Percentiles rank a stretch among this genome's conserved stretches.
These are phyloP conservation scores for Thoreauomyces humboldtii DNA, from an alignment of 192 early-diverging fungal species.

Conservation along the genomic window DNA sequence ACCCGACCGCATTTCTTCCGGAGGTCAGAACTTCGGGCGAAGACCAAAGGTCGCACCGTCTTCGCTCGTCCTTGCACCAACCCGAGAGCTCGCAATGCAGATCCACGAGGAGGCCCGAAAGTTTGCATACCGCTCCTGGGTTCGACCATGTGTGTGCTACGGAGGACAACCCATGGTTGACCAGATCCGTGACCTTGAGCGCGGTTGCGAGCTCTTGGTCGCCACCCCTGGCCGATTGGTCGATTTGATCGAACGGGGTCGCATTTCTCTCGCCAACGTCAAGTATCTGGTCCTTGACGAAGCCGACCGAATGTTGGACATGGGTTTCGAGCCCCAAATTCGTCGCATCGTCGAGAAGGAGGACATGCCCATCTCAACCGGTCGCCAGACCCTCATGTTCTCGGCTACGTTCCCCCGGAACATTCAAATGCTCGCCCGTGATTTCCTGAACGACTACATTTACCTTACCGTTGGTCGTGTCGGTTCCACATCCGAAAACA, in stretches of 20 bases:
- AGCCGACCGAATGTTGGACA: conserved; percentile 75
- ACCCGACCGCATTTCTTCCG: conserved; percentile 22
- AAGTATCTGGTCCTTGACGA: conserved; percentile 63
- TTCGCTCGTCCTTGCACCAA: conserved; percentile 86
- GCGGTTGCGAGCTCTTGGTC: conserved; percentile 89
- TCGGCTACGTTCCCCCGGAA: conserved; percentile 91
- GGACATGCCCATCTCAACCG: conserved; percentile 58
- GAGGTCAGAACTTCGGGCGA: conserved; percentile 23
- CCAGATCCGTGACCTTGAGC: conserved; percentile 83
- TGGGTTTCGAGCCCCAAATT: conserved; percentile 96
- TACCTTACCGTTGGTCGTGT: conserved; percentile 88
- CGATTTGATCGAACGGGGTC: conserved; percentile 82
- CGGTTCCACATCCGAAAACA: conserved; percentile 91
- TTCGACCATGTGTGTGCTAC: conserved; percentile 88
- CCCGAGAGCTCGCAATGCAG: conserved; percentile 92
- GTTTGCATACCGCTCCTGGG: conserved; percentile 74
- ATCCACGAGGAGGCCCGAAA: conserved; percentile 85
- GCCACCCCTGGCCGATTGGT: conserved; percentile 92
- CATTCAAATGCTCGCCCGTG: conserved; percentile 89
- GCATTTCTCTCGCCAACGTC: conserved; percentile 71
- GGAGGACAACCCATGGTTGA: conserved; percentile 89
- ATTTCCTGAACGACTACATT: conserved; percentile 78
- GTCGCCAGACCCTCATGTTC: conserved; percentile 92
- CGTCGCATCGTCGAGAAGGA: conserved; percentile 76
- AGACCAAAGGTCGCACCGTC: conserved; percentile 57